Conservation (phyloP, 139 green algal genomes). For the Monoraphidium neglectum region DNA sequence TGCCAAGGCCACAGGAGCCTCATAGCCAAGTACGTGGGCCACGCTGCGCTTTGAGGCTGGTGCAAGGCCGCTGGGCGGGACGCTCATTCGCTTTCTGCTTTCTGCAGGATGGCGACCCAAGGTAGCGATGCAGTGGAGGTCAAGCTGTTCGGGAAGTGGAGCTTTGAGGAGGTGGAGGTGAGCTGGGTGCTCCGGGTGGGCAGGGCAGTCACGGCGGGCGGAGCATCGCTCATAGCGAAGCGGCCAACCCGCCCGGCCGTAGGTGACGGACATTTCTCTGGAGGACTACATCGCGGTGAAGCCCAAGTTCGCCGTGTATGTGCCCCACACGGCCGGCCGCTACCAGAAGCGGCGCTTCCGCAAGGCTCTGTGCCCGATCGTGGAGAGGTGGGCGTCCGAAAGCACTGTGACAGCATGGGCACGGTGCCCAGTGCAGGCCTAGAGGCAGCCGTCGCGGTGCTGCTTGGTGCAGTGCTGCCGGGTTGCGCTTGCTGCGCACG, state of each 20-base stretch:
- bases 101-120: constrained; percentile 26
- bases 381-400: constrained; percentile 88
- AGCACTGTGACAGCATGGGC: no score
- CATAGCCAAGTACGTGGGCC: background rate
- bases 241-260: background rate
- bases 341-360: constrained; percentile 99
- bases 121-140: constrained; percentile 42
- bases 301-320: constrained; percentile 92
- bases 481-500: no score
- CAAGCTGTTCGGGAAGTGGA: constrained; percentile 97
- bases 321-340: constrained; percentile 96
- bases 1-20: background rate
- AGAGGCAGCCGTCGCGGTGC: no score
- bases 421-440: no score
- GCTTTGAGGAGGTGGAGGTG: constrained; percentile 96
- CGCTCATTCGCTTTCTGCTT: background rate
- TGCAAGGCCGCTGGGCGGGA: background rate
- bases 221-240: background rate
- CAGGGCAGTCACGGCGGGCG: background rate
- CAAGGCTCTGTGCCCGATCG: constrained; percentile 99
- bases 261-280: constrained; percentile 98
- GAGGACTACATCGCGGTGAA: constrained; percentile 99
- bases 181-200: no score
- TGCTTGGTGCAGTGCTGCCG: no score
- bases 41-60: background rate